A percentile compares a stretch with the other conserved stretches of the same genome.
These are phyloP conservation scores for Boeremia lycopersici DNA, from an alignment of 2,329 filamentous ascomycete genomes.

Conservation along the genomic window DNA sequence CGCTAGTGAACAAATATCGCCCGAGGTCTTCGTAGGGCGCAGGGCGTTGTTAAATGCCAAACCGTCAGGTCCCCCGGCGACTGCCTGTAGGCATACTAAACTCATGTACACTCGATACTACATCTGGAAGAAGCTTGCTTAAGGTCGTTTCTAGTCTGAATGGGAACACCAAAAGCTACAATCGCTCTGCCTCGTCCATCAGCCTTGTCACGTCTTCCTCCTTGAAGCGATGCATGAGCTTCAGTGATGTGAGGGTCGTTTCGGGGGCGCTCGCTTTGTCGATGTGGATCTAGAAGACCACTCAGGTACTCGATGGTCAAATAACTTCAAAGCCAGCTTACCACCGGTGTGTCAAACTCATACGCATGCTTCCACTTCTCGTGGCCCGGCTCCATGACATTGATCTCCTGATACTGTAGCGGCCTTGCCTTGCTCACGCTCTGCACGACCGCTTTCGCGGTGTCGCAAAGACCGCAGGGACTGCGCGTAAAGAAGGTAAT, in stretches of 20 bases:
- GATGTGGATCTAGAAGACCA: conserved; percentile 61
- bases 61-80: neutral
- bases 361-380: conserved; percentile 74
- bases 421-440: conserved; percentile 70
- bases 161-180: neutral
- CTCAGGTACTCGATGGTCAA: conserved; percentile 27
- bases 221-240: conserved; percentile 80
- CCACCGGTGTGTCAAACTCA: conserved; percentile 82
- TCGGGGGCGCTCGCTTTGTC: conserved; percentile 59
- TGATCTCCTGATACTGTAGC: conserved; percentile 71
- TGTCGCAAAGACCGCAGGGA: conserved; percentile 72
- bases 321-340: conserved; percentile 48
- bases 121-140: neutral
- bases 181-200: conserved; percentile 63
- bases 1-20: conserved; percentile 19
- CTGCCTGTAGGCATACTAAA: neutral
- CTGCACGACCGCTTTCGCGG: conserved; percentile 71
- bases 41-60: neutral
- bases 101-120: too few relatives aligned
- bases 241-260: conserved; percentile 64
- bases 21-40: conserved; percentile 10
- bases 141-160: neutral
- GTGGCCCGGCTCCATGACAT: conserved; percentile 68
- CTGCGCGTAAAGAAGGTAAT: conserved; percentile 78
- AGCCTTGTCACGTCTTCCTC: conserved; percentile 68